These are phyloP conservation scores for Aspergillus indologenus DNA, from an alignment of 495 filamentous ascomycete genomes.

Conservation along the genomic window DNA sequence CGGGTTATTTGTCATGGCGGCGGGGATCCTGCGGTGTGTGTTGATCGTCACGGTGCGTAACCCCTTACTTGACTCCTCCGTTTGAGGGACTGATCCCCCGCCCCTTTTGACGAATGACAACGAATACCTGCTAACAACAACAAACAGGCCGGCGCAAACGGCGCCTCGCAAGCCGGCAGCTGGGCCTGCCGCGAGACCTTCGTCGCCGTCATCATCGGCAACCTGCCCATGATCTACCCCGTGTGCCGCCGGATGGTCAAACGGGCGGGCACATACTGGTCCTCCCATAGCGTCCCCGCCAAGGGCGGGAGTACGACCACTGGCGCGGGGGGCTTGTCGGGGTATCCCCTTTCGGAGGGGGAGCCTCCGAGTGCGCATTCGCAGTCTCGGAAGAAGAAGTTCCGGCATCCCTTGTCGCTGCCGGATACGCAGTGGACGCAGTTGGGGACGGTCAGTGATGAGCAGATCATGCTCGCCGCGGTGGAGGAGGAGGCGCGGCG, in stretches of 20 bases:
- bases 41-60: slow-evolving; percentile 49
- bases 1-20: slow-evolving; percentile 57
- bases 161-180: slow-evolving; percentile 52
- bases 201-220: slow-evolving; percentile 57
- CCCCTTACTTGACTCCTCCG: neutral
- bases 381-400: slow-evolving; percentile 21
- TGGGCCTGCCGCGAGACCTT: slow-evolving; percentile 66
- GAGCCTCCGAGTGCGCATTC: slow-evolving; percentile 6
- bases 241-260: slow-evolving; percentile 39
- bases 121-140: neutral
- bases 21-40: slow-evolving; percentile 58
- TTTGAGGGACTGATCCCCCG: neutral
- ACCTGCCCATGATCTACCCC: slow-evolving; percentile 60
- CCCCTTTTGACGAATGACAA: neutral
- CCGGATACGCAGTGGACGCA: slow-evolving; percentile 41
- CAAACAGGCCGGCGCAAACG: slow-evolving; percentile 41
- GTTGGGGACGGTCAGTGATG: slow-evolving; percentile 39
- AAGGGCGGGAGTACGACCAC: too few species aligned
- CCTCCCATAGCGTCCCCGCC: too few species aligned
- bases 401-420: slow-evolving; percentile 38
- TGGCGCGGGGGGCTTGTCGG: slow-evolving; percentile 17
- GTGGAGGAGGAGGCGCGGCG: slow-evolving; percentile 16
- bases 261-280: slow-evolving; percentile 28
- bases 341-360: slow-evolving; percentile 31
- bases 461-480: slow-evolving; percentile 35